These are phyloP conservation scores for Salvia hispanica DNA, from an alignment of 257 asterid genomes.

Conservation along the genomic window DNA sequence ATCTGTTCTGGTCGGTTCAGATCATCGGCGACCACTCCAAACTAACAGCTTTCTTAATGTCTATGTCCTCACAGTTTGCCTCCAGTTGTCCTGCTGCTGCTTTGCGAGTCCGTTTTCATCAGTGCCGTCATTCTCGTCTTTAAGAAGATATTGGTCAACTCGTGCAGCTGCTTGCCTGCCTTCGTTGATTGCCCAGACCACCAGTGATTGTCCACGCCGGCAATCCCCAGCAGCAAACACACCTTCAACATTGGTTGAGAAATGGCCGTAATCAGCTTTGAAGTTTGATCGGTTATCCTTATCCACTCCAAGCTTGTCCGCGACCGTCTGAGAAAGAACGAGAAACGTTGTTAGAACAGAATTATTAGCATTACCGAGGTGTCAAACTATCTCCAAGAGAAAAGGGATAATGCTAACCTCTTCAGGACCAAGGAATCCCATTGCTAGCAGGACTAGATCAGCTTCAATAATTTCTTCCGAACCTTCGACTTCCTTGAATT, in stretches of 20 bases:
- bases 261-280: slow-evolving; percentile 90
- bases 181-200: slow-evolving; percentile 97
- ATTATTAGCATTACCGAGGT: neutral
- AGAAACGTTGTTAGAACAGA: neutral
- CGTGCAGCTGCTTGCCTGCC: slow-evolving; percentile 96
- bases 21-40: neutral
- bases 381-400: neutral
- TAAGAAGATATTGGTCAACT: slow-evolving; percentile 74
- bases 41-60: neutral
- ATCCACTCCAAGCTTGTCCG: slow-evolving; percentile 83
- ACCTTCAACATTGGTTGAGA: slow-evolving; percentile 81
- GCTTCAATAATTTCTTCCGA: slow-evolving; percentile 89
- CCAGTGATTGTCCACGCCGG: slow-evolving; percentile 93
- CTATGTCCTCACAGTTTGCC: slow-evolving; percentile 62
- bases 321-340: slow-evolving; percentile 53
- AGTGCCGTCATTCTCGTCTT: slow-evolving; percentile 38
- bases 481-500: slow-evolving; percentile 92
- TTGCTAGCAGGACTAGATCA: slow-evolving; percentile 85
- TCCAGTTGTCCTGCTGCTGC: slow-evolving; percentile 49
- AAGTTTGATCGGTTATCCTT: slow-evolving; percentile 79
- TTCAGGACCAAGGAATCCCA: slow-evolving; percentile 99
- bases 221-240: slow-evolving; percentile 99
- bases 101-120: slow-evolving; percentile 30
- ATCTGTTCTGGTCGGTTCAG: neutral
- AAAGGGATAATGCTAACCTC: slow-evolving; percentile 54